Base-by-base conservation (phyloP, 208 protist genomes). In the Histomonas meleagridis region DNA sequence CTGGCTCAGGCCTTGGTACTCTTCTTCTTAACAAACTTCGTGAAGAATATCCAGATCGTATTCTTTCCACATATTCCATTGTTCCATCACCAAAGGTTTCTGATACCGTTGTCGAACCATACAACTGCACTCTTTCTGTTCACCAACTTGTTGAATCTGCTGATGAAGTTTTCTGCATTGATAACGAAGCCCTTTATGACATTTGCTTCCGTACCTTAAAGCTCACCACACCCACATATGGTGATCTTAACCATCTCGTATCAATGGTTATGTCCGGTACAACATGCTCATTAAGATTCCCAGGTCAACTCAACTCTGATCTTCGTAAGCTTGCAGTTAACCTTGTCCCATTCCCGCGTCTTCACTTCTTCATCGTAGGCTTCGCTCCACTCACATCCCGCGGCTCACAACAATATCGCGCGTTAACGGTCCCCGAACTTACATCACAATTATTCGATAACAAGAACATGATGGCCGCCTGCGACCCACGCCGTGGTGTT, bases 111-210 rank as follows among this genome's bases (percentile, higher is more conserved):
- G 94, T 96, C 55, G 95, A 96, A 91, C 93, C 95, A 32, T 95
- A 95, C 92, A 95, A 95, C 91, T 92, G 93, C n/a, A 94, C 93
- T 18, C 90, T 96, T 21, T 95, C 94, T 9, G 90, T 95, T 12
- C 94, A 96, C 86, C 94, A 95, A 92, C 92, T 96, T 23, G 92
- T 96, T 60, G 95, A 96, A 92, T 91, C 95, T 92, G 49, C 93
- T 40, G 97, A 99, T 94, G 96, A 97, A 93, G 96, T 95, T 23
- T 97, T 99, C 93, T 98, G 96, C 94, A 97, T 99, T 93, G 98
- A 99, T 94, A 99, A 99, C 92, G 97, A 99, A 95, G 97, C 98
- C 43, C 94, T 99, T 91, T 98, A 99, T 93, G 97, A 99, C 92
- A 99, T 99, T 93, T 99, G 97, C 95, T 98, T 98, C 95, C 93